These are phyloP conservation scores for Leccinum aurantiacum DNA, from an alignment of 768 basidiomycete genomes.

Conservation along the genomic window DNA sequence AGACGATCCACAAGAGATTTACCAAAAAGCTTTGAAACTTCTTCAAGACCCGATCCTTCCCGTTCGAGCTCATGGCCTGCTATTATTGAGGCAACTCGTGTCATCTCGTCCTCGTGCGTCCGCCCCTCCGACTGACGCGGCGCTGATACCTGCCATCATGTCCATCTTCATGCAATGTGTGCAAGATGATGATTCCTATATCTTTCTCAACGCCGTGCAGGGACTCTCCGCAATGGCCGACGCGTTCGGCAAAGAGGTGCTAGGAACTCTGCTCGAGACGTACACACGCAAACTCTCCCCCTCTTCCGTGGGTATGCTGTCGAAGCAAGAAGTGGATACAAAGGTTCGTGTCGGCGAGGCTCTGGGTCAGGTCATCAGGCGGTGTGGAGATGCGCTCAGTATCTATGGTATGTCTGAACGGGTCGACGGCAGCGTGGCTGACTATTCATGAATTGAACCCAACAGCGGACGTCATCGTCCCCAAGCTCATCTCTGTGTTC, in stretches of 20 bases:
- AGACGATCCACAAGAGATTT: conserved; percentile 56
- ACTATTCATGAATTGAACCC: conserved; percentile 6
- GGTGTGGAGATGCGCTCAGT: conserved; percentile 68
- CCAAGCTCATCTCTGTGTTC: conserved; percentile 65
- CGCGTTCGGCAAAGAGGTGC: conserved; percentile 60
- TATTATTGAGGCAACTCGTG: conserved; percentile 79
- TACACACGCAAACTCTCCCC: conserved; percentile 61
- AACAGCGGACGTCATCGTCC: conserved; percentile 69
- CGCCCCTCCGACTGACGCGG: conserved; percentile 43
- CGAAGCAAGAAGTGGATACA: conserved; percentile 67
- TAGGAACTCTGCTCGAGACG: conserved; percentile 61
- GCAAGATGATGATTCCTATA: conserved; percentile 93
- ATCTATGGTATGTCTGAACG: conserved; percentile 56
- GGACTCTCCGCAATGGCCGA: conserved; percentile 88
- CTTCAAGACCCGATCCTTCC: conserved; percentile 91
- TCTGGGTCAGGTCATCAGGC: conserved; percentile 69
- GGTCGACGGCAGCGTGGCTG: not conserved
- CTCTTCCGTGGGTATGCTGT: conserved; percentile 36
- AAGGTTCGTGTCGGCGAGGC: conserved; percentile 84
- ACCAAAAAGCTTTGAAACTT: conserved; percentile 84
- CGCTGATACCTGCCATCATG: conserved; percentile 78
- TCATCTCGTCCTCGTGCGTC: conserved; percentile 30
- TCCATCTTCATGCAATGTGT: conserved; percentile 83
- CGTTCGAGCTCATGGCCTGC: conserved; percentile 89
- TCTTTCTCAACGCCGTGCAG: conserved; percentile 90